phyloP scores from a whole-genome alignment of 768 basidiomycete species.

The Candolleomyces aberdarensis region DNA sequence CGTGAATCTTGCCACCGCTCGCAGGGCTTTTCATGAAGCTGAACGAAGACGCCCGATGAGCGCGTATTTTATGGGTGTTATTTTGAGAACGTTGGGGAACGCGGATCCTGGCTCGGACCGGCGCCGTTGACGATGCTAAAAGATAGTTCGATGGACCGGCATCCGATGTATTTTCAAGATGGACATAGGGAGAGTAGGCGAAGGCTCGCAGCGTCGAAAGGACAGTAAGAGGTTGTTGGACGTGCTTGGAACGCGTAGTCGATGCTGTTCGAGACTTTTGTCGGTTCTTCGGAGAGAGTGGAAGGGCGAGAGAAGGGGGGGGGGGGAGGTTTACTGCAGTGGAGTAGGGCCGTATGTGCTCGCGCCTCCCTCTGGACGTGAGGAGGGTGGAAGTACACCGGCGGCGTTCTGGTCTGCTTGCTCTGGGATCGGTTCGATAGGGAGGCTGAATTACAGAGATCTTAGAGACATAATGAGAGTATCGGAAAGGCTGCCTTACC shows the following conservation, averaged over 20 bases:
- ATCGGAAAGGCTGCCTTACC: constrained; percentile 44
- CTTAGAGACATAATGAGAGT: constrained; percentile 1
- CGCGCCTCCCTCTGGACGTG: constrained; percentile 9
- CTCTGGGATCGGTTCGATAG: constrained; percentile 20
- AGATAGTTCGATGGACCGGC: constrained; percentile 3
- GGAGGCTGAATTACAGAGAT: constrained; percentile 11
- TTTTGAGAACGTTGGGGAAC: too few relatives aligned
- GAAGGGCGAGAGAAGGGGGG: constrained; percentile 31
- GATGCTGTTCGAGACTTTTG: constrained; percentile 33
- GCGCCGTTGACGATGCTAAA: background rate
- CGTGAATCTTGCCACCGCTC: too few relatives aligned
- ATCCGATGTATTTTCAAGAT: constrained; percentile 3
- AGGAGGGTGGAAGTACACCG: constrained; percentile 1
- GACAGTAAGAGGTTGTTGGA: constrained; percentile 15
- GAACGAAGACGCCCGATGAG: too few relatives aligned
- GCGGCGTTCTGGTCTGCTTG: background rate
- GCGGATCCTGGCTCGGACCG: too few relatives aligned
- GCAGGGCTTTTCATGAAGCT: too few relatives aligned
- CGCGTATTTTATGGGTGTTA: too few relatives aligned
- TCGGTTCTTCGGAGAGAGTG: constrained; percentile 36
- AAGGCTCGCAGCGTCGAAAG: background rate
- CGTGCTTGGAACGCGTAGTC: constrained; percentile 31
- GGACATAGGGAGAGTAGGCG: constrained; percentile 8
- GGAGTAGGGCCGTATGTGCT: constrained; percentile 27
- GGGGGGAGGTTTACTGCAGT: constrained; percentile 36